Evolutionary conservation across 345 rosid species (phyloP), one percentile per base, ranked within the genome.

Genomic region (Erodium maritimum): DNA sequence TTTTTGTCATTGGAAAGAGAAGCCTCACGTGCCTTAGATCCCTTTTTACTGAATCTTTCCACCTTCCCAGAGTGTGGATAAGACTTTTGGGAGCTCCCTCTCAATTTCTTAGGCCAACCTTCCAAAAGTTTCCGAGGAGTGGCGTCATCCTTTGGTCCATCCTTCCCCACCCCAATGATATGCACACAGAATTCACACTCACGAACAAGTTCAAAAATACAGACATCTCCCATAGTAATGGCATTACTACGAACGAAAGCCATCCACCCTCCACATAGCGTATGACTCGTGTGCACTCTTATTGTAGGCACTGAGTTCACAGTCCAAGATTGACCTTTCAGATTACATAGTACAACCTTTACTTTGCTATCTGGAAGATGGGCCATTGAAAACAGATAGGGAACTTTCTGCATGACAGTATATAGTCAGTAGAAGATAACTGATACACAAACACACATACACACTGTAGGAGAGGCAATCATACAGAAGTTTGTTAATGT

Each of bases 241-340:
- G 61, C 79, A 71, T 80, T 83, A 61, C 73, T 57, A 17, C 79
- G 83, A 19, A 80, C 86, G 71, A 80, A 83, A 53, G 79, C 79
- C 77, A 80, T 65, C 89, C 89, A 83, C 52, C 89, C 89, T 48
- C 80, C 84, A 65, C 84, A 83, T 46, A 80, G 71, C 50, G 89
- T 83, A 74, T 83, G 86, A 61, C 75, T 76, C 53, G 84, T 75
- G 62, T 80, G 86, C 52, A 78, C 89, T 71, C 71, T 80, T 46
- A 86, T 78, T 62, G 86, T 76, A 29, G 86, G 86, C 58, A 83
- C 82, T 50, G 88, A 80, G 67, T 80, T 83, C 67, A 80, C 85
- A 21, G 72, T 71, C 85, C 85, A 83, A 63, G 63, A 66, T 54
- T 60, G 76, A 62, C 83, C 83, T 72, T 77, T 76, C 61, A 75